phyloP scores from a whole-genome alignment of 106 monocot genomes.

The Phalaenopsis equestris region DNA sequence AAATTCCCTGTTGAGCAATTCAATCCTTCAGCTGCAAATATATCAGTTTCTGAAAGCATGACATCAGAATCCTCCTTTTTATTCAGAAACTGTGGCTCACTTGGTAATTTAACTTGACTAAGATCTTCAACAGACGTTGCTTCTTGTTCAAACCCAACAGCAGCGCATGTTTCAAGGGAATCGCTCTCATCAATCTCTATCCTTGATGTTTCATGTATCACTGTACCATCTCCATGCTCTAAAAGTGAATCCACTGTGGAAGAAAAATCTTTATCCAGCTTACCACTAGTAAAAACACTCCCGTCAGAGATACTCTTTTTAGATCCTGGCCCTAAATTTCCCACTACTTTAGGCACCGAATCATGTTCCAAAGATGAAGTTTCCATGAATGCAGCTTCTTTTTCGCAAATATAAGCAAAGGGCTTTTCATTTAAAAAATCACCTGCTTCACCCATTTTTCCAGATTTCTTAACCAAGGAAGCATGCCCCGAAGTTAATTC shows the following conservation, averaged over 20 bases:
- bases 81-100: background rate
- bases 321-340: background rate
- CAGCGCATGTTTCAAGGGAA: background rate
- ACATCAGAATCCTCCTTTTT: background rate
- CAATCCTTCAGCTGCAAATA: background rate
- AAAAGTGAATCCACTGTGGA: background rate
- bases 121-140: background rate
- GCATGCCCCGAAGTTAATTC: constrained; percentile 2
- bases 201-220: background rate
- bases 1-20: background rate
- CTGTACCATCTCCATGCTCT: background rate
- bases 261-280: background rate
- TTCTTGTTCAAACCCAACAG: background rate
- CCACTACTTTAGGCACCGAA: background rate
- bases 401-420: background rate
- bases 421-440: background rate
- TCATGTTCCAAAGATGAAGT: background rate
- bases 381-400: background rate
- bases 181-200: background rate
- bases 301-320: background rate
- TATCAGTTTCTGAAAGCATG: background rate
- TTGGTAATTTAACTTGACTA: background rate
- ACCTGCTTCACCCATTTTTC: background rate
- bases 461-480: background rate
- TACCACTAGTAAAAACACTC: background rate